These are phyloP conservation scores for Boehmeria nivea DNA, from an alignment of 306 rosid species.

Conservation along the genomic window DNA sequence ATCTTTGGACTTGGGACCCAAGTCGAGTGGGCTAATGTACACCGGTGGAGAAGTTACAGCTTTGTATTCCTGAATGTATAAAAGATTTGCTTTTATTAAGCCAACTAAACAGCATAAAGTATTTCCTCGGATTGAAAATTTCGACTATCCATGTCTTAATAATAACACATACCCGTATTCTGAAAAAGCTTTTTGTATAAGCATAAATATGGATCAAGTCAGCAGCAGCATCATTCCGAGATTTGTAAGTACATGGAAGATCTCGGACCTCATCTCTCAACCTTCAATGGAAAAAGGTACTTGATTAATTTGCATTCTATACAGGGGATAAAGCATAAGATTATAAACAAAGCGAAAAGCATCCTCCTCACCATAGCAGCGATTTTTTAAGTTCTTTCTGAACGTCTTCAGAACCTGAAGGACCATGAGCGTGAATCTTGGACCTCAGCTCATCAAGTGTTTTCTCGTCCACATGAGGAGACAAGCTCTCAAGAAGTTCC, in stretches of 20 bases:
- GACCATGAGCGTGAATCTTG: slow-evolving; percentile 65
- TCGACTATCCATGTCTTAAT: too few relatives aligned
- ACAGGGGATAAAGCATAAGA: slow-evolving; percentile 5
- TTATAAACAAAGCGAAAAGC: slow-evolving; percentile 8
- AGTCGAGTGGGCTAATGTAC: slow-evolving; percentile 94
- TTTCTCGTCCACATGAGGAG: slow-evolving; percentile 62
- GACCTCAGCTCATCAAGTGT: slow-evolving; percentile 57
- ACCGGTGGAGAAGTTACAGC: slow-evolving; percentile 91
- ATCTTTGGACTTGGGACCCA: slow-evolving; percentile 84
- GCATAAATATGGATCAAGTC: slow-evolving; percentile 96
- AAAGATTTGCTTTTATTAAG: background rate
- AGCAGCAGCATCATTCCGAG: slow-evolving; percentile 98
- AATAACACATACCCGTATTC: slow-evolving; percentile 64
- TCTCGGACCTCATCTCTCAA: slow-evolving; percentile 92
- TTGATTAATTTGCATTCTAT: slow-evolving; percentile 9
- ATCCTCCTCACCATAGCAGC: slow-evolving; percentile 56
- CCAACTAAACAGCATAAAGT: too few relatives aligned
- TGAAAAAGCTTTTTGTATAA: slow-evolving; percentile 74
- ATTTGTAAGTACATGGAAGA: slow-evolving; percentile 88
- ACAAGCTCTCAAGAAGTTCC: slow-evolving; percentile 75
- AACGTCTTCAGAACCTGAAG: slow-evolving; percentile 54
- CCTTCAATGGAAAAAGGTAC: slow-evolving; percentile 38
- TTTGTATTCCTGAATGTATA: slow-evolving; percentile 59
- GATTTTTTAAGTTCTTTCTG: slow-evolving; percentile 71
- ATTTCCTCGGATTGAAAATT: background rate